Evolutionary conservation across 768 basidiomycete species (phyloP).

Genomic region (Psilocybe azurescens): DNA sequence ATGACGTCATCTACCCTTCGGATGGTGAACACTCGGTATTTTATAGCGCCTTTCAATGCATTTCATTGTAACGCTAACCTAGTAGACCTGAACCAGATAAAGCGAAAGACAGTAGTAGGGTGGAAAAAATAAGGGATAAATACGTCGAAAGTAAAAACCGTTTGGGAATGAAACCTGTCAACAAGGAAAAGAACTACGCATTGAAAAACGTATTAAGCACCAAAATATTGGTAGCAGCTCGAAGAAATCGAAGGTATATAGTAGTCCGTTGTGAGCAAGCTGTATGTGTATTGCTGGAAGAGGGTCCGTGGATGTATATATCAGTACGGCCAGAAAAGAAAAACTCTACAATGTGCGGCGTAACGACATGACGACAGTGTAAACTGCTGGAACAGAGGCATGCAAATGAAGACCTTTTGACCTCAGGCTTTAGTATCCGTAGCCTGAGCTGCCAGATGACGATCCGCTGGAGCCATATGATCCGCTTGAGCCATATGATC

Average conservation of each 20-base stretch:
- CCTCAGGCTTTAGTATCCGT: conserved; percentile 34
- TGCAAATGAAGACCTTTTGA: conserved; percentile 13
- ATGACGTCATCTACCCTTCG: conserved; percentile 23
- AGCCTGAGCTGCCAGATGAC: conserved; percentile 22
- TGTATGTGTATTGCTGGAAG: conserved; percentile 18
- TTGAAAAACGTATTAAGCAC: conserved; percentile 46
- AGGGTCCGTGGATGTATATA: conserved; percentile 23
- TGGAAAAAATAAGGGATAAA: conserved; percentile 20
- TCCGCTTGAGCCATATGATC: conserved; percentile 29
- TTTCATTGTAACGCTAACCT: conserved; percentile 28
- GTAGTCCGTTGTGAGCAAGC: conserved; percentile 22
- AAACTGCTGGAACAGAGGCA: conserved; percentile 19
- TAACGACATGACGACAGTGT: conserved; percentile 34
- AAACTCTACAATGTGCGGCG: conserved; percentile 39
- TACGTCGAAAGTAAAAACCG: conserved; percentile 22
- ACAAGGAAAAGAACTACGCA: conserved; percentile 36
- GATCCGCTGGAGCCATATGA: conserved; percentile 13
- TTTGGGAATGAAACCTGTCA: conserved; percentile 32
- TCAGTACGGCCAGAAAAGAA: conserved; percentile 21
- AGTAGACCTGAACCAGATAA: conserved; percentile 18
- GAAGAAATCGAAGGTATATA: conserved; percentile 38
- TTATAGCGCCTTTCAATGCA: conserved; percentile 28
- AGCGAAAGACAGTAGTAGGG: conserved; percentile 22
- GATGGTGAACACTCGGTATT: conserved; percentile 9
- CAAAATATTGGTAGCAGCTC: conserved; percentile 42